Conservation (phyloP, 129 eudicot species). For the Centaurea solstitialis region DNA sequence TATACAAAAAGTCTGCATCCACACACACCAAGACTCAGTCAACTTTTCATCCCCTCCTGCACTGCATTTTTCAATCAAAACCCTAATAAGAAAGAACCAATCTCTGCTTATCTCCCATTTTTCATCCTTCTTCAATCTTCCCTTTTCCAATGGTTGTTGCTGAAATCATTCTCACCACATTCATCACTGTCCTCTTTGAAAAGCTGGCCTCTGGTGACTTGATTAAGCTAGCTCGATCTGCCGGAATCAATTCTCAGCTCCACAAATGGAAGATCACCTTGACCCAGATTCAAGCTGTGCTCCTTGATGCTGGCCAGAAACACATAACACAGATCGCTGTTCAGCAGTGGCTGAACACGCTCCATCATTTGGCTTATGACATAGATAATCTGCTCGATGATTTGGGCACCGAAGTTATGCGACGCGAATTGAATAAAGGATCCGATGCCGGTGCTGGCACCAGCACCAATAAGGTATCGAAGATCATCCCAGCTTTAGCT, state of each 20-base stretch:
- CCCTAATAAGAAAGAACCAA: neutral
- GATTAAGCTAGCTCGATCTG: conserved; percentile 32
- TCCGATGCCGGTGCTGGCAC: neutral
- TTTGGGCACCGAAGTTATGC: conserved; percentile 37
- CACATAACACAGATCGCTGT: conserved; percentile 34
- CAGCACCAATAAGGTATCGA: conserved; percentile 6
- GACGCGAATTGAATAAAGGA: conserved; percentile 9
- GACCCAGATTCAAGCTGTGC: conserved; percentile 37
- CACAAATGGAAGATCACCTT: conserved; percentile 21
- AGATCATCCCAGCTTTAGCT: conserved; percentile 17
- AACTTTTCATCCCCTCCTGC: too few relatives aligned
- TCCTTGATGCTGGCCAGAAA: conserved; percentile 53
- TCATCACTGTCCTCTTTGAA: conserved; percentile 33
- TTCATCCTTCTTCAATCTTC: neutral
- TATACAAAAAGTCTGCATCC: too few relatives aligned
- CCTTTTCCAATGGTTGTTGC: conserved; percentile 24
- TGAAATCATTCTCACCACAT: conserved; percentile 38
- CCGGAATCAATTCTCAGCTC: conserved; percentile 17
- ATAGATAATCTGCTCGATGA: conserved; percentile 46
- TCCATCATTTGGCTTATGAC: conserved; percentile 45
- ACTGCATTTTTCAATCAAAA: neutral
- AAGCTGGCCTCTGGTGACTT: conserved; percentile 34
- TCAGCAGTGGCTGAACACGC: conserved; percentile 36
- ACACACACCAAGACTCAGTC: too few relatives aligned
- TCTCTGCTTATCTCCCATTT: neutral